Evolutionary conservation across 441 rosid species (phyloP), one percentile per base, ranked within the genome.

Genomic region (Adansonia gregorii): DNA sequence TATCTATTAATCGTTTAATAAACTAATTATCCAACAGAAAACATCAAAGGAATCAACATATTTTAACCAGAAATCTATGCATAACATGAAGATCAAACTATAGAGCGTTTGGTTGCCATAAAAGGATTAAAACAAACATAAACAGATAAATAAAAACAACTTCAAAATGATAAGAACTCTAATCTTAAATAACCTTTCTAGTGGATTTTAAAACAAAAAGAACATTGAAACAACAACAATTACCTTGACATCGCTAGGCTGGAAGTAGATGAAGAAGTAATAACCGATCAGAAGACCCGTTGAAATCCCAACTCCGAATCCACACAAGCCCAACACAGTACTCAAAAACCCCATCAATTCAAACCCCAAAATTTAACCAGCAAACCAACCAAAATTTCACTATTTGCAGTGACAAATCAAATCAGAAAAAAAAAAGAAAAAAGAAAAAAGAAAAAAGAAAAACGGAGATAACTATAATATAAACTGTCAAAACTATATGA

Each of bases 301-400:
- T 1, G 97, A 87, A 78, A 92, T 80, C 76, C 98, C 98, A 54
- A 94, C 84, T 31, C 98, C 97, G 75, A 96, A 94, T 70, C 99
- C 99, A 69, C 85, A 89, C 10, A 92, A 87, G 48, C 98, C 98
- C 39, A 90, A 79, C 12, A 92, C 51, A 2, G 90, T 87, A 73
- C 96, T 89, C 24, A 91, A 66, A 61, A 92, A 81, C 0, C 94
- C 94, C 92, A 88, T 91, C 35, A 60, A 46, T 63, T 52, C 60
- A 14, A 52, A 39, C 31, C 56, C 35, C n/a, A 11, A 49, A 68
- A 5, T 8, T 11, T 0, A 51, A 9, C 60, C 61, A 61, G 39
- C 59, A 73, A 4, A 49, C 22, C 55, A 24, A 22, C 1, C 39
- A 14, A 10, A 39, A 60, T 22, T 22, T 60, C 24, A 24, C 39